Conservation (phyloP, 768 basidiomycete genomes). For the Tulasnella calospora region DNA sequence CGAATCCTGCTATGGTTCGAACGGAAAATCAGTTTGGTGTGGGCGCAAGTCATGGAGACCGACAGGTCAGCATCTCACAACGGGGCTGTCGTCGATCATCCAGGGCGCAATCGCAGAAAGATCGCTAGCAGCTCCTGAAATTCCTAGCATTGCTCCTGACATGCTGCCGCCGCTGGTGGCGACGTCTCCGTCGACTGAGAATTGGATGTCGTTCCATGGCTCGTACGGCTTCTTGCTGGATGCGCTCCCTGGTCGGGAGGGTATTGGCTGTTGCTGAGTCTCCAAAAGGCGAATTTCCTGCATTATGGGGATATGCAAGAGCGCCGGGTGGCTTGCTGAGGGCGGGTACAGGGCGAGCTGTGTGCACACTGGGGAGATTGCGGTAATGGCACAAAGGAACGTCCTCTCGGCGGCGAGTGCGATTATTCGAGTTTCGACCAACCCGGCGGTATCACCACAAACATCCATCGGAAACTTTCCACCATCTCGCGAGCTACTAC, state of each 20-base stretch:
- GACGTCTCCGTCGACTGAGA: conserved; percentile 7
- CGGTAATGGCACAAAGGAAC: not conserved
- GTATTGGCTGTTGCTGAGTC: not conserved
- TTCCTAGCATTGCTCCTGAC: not conserved
- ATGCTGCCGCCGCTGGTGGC: not conserved
- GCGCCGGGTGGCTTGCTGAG: not conserved
- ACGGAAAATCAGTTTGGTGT: not conserved
- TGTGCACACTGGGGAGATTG: not conserved
- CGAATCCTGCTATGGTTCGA: not conserved
- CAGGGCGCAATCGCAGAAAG: conserved; percentile 20
- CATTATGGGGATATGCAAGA: not conserved
- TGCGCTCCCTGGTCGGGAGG: conserved; percentile 1
- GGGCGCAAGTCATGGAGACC: not conserved
- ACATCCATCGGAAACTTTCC: not conserved
- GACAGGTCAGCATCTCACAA: not conserved
- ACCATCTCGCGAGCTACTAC: not conserved
- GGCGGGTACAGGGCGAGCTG: not conserved
- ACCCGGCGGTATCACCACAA: not conserved
- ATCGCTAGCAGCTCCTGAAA: not conserved
- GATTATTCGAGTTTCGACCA: not conserved
- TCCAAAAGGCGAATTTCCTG: not conserved
- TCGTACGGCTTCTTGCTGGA: conserved; percentile 16
- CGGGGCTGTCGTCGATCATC: conserved; percentile 5
- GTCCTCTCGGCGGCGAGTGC: not conserved
- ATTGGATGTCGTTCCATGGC: conserved; percentile 24